Percentiles rank a stretch among this genome's conserved stretches.
phyloP scores from a whole-genome alignment of 345 rosid genomes.

The Bruguiera parviflora region DNA sequence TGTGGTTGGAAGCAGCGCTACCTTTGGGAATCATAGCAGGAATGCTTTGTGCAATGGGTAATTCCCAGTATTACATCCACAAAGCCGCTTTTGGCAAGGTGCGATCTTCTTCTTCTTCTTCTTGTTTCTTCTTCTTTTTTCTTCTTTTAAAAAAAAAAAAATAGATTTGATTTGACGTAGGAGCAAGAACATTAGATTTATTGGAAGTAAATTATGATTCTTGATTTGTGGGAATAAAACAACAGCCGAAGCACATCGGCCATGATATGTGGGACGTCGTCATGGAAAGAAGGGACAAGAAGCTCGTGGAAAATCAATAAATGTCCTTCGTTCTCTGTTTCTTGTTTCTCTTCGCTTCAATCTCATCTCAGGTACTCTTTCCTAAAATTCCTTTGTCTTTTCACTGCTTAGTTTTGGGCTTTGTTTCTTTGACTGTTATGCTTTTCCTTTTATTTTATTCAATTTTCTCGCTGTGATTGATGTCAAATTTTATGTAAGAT shows the following conservation, averaged over 20 bases:
- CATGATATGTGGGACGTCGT: slow-evolving; percentile 92
- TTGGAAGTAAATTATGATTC: not conserved
- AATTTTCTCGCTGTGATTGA: too few relatives aligned
- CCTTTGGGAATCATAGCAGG: slow-evolving; percentile 96
- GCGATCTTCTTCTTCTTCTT: not conserved
- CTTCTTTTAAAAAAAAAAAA: too few relatives aligned
- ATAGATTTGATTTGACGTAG: too few relatives aligned
- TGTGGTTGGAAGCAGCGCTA: slow-evolving; percentile 74
- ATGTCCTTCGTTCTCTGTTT: slow-evolving; percentile 7
- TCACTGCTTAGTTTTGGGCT: not conserved
- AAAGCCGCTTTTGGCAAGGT: slow-evolving; percentile 88
- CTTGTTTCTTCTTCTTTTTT: not conserved
- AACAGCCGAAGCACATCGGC: slow-evolving; percentile 88
- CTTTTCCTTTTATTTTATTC: too few relatives aligned
- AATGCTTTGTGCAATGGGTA: slow-evolving; percentile 81
- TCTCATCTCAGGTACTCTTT: not conserved
- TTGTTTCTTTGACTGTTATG: not conserved
- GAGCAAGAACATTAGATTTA: too few relatives aligned
- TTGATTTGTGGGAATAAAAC: not conserved
- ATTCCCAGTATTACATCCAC: slow-evolving; percentile 87
- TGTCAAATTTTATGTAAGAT: too few relatives aligned
- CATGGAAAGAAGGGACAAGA: slow-evolving; percentile 94
- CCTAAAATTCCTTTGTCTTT: too few relatives aligned
- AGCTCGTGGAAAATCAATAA: slow-evolving; percentile 58
- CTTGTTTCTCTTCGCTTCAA: slow-evolving; percentile 9